These are phyloP conservation scores for Cercophora newfieldiana DNA, from an alignment of 495 filamentous ascomycete genomes.

Conservation along the genomic window DNA sequence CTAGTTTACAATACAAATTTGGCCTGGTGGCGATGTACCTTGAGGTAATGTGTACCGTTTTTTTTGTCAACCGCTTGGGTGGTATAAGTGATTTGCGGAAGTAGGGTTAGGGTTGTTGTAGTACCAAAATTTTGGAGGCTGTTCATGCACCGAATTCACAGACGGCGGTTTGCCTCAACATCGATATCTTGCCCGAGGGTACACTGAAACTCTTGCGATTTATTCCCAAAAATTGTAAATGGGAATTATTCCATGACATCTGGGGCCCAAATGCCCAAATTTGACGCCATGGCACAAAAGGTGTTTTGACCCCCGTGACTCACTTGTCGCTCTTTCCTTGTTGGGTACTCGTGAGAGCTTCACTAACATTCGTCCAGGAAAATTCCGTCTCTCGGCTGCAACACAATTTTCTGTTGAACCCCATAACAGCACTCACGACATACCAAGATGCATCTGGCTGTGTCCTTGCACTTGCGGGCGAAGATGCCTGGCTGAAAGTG, in stretches of 20 bases:
- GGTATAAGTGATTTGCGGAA: not conserved
- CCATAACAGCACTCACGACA: constrained; percentile 61
- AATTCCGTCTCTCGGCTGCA: constrained; percentile 25
- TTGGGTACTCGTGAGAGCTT: not conserved
- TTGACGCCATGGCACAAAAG: constrained; percentile 7
- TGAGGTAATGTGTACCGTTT: too few relatives aligned
- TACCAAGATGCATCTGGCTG: constrained; percentile 31
- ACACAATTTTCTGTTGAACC: constrained; percentile 45
- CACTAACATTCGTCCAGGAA: not conserved
- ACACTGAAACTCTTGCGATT: not conserved
- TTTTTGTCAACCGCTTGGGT: too few relatives aligned
- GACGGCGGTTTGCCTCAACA: not conserved
- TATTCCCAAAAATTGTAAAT: not conserved
- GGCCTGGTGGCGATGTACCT: too few relatives aligned
- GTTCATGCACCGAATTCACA: not conserved
- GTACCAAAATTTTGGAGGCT: not conserved
- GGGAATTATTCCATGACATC: not conserved
- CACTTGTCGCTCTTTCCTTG: not conserved
- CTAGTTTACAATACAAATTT: too few relatives aligned
- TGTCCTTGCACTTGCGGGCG: constrained; percentile 64
- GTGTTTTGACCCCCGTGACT: constrained; percentile 8
- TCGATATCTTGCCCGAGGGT: not conserved
- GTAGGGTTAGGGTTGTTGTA: not conserved
- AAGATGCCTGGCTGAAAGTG: constrained; percentile 70
- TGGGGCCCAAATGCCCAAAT: not conserved